Conservation (phyloP, 2,329 filamentous ascomycete genomes). For the Alternaria sp. region DNA sequence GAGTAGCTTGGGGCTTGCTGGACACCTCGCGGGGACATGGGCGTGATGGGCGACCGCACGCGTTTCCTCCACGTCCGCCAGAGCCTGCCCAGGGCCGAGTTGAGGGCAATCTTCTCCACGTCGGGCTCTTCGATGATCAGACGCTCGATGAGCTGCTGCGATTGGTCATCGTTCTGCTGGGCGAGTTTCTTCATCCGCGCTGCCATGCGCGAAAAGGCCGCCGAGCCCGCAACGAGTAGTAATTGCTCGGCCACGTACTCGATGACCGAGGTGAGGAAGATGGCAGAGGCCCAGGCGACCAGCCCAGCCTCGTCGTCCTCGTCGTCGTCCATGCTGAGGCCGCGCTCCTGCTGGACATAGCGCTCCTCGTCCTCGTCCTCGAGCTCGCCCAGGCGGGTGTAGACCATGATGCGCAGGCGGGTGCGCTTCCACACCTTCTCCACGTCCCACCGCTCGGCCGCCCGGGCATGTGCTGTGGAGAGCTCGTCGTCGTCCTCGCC, state of each 20-base stretch:
- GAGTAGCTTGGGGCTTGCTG: slow-evolving; percentile 37
- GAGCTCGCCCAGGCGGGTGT: slow-evolving; percentile 93
- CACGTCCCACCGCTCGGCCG: slow-evolving; percentile 76
- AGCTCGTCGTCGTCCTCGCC: slow-evolving; percentile 66
- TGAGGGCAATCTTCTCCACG: slow-evolving; percentile 90
- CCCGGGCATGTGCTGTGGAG: slow-evolving; percentile 32
- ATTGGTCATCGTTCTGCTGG: slow-evolving; percentile 52
- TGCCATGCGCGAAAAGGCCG: slow-evolving; percentile 71
- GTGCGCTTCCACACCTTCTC: slow-evolving; percentile 94
- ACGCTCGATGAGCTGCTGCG: slow-evolving; percentile 66
- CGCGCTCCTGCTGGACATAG: slow-evolving; percentile 77
- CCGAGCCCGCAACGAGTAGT: slow-evolving; percentile 84
- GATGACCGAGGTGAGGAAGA: slow-evolving; percentile 92
- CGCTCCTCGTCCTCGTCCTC: slow-evolving; percentile 97
- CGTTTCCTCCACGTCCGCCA: slow-evolving; percentile 97
- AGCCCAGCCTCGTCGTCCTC: slow-evolving; percentile 50
- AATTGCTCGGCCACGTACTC: slow-evolving; percentile 94
- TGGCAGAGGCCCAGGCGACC: slow-evolving; percentile 89
- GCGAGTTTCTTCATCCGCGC: slow-evolving; percentile 49
- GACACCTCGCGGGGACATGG: slow-evolving; percentile 33
- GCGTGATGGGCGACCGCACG: slow-evolving; percentile 58
- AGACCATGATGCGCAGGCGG: slow-evolving; percentile 94
- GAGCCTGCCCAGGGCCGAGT: slow-evolving; percentile 83
- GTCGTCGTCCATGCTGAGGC: slow-evolving; percentile 62
- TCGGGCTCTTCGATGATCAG: slow-evolving; percentile 89